A percentile compares a stretch with the other conserved stretches of the same genome.
phyloP scores from a whole-genome alignment of 108 stramenopile genomes.

The Mayamaea pseudoterrestris region DNA sequence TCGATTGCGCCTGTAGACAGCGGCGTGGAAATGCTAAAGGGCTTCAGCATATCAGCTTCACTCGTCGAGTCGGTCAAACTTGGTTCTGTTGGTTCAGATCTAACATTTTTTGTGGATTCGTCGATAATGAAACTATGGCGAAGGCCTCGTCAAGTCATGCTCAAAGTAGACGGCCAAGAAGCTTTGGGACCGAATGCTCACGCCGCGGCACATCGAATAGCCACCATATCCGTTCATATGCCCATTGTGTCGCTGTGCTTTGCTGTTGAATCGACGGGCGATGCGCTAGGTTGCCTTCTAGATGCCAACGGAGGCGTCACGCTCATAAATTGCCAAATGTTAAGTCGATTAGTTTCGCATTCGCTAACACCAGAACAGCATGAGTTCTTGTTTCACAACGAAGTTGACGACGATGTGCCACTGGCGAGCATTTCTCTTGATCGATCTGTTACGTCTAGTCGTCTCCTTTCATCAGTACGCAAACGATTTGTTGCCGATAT shows the following conservation, averaged over 20 bases:
- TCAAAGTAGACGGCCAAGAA: conserved; percentile 7
- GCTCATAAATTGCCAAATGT: conserved; percentile 40
- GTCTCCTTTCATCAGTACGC: too few species aligned
- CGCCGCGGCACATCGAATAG: conserved; percentile 3
- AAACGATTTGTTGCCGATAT: too few species aligned
- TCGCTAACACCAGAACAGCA: conserved; percentile 11
- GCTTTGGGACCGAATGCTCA: neutral
- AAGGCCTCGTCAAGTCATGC: conserved; percentile 20
- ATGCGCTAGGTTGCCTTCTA: conserved; percentile 36
- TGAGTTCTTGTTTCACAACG: neutral
- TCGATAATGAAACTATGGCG: conserved; percentile 35
- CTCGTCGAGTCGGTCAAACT: conserved; percentile 20
- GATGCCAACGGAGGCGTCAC: conserved; percentile 68
- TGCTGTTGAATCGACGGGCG: neutral
- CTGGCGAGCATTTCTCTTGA: conserved; percentile 1
- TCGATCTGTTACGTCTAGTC: too few species aligned
- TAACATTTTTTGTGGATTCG: conserved; percentile 45
- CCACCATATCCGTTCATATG: conserved; percentile 20
- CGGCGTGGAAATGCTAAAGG: too few species aligned
- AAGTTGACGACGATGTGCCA: neutral
- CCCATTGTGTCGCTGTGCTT: conserved; percentile 27
- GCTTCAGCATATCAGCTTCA: too few species aligned
- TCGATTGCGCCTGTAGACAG: too few species aligned
- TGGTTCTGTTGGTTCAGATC: conserved; percentile 27
- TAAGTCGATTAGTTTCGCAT: conserved; percentile 28